Percentiles rank a stretch among this genome's conserved stretches.
These are phyloP conservation scores for Karstenula rhodostoma DNA, from an alignment of 2,329 filamentous ascomycete genomes.

Conservation along the genomic window DNA sequence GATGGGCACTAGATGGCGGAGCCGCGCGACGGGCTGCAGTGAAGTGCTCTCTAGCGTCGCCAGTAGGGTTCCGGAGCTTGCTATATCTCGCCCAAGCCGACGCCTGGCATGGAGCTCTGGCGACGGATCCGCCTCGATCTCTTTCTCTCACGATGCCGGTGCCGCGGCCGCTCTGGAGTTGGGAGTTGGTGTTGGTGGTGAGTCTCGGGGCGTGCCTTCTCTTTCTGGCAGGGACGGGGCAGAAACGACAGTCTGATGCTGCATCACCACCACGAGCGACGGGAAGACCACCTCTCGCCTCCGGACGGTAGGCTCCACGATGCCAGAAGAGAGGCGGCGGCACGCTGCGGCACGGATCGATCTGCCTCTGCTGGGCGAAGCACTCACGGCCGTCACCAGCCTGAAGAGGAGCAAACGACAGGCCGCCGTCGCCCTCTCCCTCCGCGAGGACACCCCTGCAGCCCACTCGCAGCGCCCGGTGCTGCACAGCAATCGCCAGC, in stretches of 20 bases:
- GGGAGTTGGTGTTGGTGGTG: too few relatives aligned
- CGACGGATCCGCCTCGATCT: neutral
- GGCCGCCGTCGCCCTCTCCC: constrained; percentile 27
- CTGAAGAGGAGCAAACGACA: constrained; percentile 9
- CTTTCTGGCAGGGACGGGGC: neutral
- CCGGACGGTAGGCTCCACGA: neutral
- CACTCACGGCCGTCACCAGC: neutral
- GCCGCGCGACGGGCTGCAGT: constrained; percentile 14
- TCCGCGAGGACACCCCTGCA: constrained; percentile 42
- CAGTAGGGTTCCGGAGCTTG: constrained; percentile 12
- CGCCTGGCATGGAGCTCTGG: neutral
- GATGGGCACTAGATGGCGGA: constrained; percentile 31
- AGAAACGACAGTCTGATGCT: neutral
- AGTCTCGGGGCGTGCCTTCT: neutral
- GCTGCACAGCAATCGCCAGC: constrained; percentile 39
- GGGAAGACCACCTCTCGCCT: neutral
- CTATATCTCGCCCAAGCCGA: constrained; percentile 10
- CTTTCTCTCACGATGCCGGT: neutral
- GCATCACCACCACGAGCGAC: constrained; percentile 3
- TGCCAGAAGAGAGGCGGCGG: neutral
- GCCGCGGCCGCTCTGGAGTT: neutral
- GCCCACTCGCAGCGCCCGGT: constrained; percentile 14
- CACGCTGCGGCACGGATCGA: constrained; percentile 2
- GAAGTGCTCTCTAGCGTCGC: constrained; percentile 10
- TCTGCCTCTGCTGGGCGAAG: neutral